Evolutionary conservation across 768 basidiomycete genomes (phyloP).

Genomic region (Phaffia australis): DNA sequence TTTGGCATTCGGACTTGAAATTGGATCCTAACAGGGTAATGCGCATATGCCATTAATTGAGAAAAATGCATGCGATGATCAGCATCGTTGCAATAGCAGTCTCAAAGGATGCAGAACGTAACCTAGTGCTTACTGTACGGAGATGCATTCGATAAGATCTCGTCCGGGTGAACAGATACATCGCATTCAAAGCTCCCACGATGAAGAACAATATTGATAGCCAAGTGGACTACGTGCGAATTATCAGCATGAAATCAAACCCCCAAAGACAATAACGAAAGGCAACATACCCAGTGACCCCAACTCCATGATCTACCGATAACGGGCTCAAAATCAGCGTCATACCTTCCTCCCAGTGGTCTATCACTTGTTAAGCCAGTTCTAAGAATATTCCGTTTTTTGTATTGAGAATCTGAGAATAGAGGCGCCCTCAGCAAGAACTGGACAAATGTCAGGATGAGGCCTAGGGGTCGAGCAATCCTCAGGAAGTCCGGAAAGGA

Average conservation of each 20-base stretch:
- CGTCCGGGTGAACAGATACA: conserved; percentile 24
- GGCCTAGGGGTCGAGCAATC: conserved; percentile 19
- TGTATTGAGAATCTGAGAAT: neutral
- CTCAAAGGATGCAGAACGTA: neutral
- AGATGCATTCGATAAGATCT: conserved; percentile 18
- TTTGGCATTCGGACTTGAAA: conserved; percentile 22
- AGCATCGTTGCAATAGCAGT: neutral
- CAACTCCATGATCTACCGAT: neutral
- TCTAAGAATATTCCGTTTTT: conserved; percentile 10
- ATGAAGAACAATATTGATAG: conserved; percentile 20
- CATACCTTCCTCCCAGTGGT: neutral
- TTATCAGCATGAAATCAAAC: neutral
- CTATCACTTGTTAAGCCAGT: neutral
- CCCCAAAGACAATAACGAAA: neutral
- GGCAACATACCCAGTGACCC: conserved; percentile 4
- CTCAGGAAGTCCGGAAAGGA: conserved; percentile 17
- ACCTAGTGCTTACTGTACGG: conserved; percentile 6
- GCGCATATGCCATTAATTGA: no score
- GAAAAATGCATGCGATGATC: neutral
- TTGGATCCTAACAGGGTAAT: conserved; percentile 8
- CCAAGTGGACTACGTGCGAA: conserved; percentile 1
- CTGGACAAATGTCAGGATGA: conserved; percentile 18
- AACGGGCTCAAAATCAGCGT: neutral
- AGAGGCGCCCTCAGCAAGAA: conserved; percentile 23
- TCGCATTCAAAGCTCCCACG: conserved; percentile 9